Evolutionary conservation across 1,139 yeast genomes (phyloP), one percentile per base, ranked within the genome.

Genomic region (Arxiozyma telluris): DNA sequence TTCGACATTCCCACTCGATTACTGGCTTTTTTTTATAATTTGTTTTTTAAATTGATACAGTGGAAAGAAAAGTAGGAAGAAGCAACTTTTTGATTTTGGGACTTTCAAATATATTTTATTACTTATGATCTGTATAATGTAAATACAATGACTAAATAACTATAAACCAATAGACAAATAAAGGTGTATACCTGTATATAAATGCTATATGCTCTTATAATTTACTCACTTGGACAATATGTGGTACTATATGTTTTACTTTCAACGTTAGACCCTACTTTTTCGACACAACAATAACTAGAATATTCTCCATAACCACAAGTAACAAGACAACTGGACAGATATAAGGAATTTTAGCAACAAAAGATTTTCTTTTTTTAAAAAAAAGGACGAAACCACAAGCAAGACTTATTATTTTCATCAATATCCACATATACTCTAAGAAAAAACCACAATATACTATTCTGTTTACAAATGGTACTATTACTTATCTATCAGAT

Each of bases 81-180:
- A 15, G n/a, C n/a, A 3, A 5, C 15, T 34, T n/a, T 39, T 7
- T 27, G 7, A n/a, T 27, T 49, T 48, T 47, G 50, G 50, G 50
- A 49, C 50, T 49, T 49, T 49, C 41, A 41, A 30, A 41, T 49
- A 21, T 41, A 39, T 46, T 21, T 46, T 41, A 50, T 34, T 45
- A 34, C 42, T 20, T 22, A 2, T 23, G n/a, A 34, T 12, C 30
- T 44, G 47, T 49, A 46, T 46, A 46, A 34, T 11, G n/a, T 45
- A 45, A 22, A 46, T 46, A 46, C 17, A 12, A 34, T 8, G 11
- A 8, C n/a, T 34, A 34, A 34, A 34, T 38, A 38, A 34, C 42
- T 46, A 46, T 46, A 46, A 46, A 46, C 49, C 49, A 46, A 38
- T 20, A 34, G 30, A 30, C 11, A 46, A 46, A 38, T 34, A 34